These are phyloP conservation scores for Alternaria sp. DNA, from an alignment of 2,329 filamentous ascomycete species.

Conservation along the genomic window DNA sequence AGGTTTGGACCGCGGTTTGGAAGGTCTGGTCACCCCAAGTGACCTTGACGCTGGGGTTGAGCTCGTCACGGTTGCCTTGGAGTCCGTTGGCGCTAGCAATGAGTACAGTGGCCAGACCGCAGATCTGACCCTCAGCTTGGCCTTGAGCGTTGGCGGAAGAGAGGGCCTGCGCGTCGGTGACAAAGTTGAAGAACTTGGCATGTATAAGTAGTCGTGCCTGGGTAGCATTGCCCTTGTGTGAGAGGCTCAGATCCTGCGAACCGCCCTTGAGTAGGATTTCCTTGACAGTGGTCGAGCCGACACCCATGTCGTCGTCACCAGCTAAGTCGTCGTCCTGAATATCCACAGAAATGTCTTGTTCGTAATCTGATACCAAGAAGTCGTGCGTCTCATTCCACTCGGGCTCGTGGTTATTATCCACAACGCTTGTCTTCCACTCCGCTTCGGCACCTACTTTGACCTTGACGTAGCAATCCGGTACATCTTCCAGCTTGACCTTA, in stretches of 20 bases:
- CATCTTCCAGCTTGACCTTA: constrained; percentile 55
- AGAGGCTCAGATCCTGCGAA: constrained; percentile 52
- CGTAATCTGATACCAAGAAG: constrained; percentile 57
- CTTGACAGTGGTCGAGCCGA: constrained; percentile 53
- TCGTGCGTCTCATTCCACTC: constrained; percentile 60
- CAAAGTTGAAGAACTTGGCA: constrained; percentile 55
- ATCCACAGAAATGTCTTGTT: constrained; percentile 54
- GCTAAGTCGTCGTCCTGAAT: constrained; percentile 57
- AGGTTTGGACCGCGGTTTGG: constrained; percentile 54
- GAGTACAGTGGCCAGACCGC: constrained; percentile 55
- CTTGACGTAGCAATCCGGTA: constrained; percentile 59
- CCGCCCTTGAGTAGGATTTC: constrained; percentile 55
- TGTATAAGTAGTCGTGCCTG: constrained; percentile 49
- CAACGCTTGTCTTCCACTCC: constrained; percentile 55
- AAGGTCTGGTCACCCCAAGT: constrained; percentile 54
- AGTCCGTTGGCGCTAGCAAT: constrained; percentile 55
- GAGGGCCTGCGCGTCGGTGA: constrained; percentile 45
- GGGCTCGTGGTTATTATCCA: constrained; percentile 55
- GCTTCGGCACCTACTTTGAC: constrained; percentile 56
- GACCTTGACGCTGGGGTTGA: constrained; percentile 58
- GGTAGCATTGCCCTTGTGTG: constrained; percentile 51
- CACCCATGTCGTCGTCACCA: constrained; percentile 57
- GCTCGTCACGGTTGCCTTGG: constrained; percentile 54
- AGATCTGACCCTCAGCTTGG: constrained; percentile 40
- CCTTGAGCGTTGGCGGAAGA: constrained; percentile 38